phyloP scores from a whole-genome alignment of 495 filamentous ascomycete species.

The Xylaria telfairii region DNA sequence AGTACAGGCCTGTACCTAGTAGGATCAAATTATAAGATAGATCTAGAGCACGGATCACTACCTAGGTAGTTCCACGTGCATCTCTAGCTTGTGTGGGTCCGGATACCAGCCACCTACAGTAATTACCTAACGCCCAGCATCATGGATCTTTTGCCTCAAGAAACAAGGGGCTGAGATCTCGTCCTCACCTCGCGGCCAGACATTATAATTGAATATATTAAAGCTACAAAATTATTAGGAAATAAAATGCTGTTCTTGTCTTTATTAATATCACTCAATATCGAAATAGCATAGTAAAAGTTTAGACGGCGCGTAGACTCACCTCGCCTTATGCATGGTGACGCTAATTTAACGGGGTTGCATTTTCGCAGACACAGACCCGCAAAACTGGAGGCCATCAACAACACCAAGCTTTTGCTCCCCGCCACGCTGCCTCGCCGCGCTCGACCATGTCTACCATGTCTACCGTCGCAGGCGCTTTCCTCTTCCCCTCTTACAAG shows the following conservation, averaged over 20 bases:
- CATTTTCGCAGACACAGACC: constrained; percentile 1
- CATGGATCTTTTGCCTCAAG: neutral
- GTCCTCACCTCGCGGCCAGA: neutral
- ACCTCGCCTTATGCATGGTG: constrained; percentile 2
- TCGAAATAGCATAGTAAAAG: neutral
- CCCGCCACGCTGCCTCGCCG: neutral
- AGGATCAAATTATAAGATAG: neutral
- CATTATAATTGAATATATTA: too few relatives aligned
- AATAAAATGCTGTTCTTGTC: neutral
- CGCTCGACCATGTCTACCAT: constrained; percentile 1
- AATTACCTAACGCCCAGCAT: constrained; percentile 9
- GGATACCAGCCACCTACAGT: neutral
- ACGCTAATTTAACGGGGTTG: constrained; percentile 2
- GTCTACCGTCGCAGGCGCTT: neutral
- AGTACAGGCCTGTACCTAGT: too few relatives aligned
- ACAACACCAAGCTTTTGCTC: constrained; percentile 19
- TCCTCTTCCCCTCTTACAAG: constrained; percentile 1
- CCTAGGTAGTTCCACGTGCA: too few relatives aligned
- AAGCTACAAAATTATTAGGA: too few relatives aligned
- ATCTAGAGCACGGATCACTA: too few relatives aligned
- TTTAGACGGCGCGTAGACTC: neutral
- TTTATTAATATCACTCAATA: neutral
- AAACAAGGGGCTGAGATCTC: neutral
- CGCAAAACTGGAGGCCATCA: constrained; percentile 8
- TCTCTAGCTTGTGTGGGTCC: too few relatives aligned